phyloP scores from a whole-genome alignment of 169 alveolate genomes.

The Plasmodium gallinaceum region DNA sequence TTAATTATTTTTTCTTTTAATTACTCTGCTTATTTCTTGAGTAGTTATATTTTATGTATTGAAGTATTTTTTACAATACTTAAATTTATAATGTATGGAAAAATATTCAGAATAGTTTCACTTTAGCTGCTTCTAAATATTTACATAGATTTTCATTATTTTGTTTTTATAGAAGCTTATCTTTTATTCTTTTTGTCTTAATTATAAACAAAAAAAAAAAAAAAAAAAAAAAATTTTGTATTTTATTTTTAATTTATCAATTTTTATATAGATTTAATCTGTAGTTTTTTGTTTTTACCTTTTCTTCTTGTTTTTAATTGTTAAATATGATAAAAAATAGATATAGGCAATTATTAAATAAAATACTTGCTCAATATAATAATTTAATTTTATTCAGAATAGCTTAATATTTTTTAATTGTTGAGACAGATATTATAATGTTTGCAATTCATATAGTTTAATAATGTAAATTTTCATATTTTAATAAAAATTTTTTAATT shows the following conservation, averaged over 20 bases:
- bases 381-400: not conserved
- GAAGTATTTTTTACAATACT: conserved; percentile 8
- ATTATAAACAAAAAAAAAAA: conserved; percentile 20
- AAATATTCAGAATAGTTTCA: conserved; percentile 10
- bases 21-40: not conserved
- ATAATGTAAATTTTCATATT: conserved; percentile 24
- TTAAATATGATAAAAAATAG: conserved; percentile 22
- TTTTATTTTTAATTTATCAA: conserved; percentile 38
- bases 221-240: not conserved
- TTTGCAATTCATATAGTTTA: conserved; percentile 10
- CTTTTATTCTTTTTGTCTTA: conserved; percentile 14
- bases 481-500: conserved; percentile 6
- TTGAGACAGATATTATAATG: conserved; percentile 1
- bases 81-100: not conserved
- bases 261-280: conserved; percentile 35
- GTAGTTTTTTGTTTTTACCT: conserved; percentile 13
- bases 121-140: conserved; percentile 6
- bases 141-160: conserved; percentile 22
- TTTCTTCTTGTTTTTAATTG: conserved; percentile 2
- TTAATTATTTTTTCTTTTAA: conserved; percentile 8
- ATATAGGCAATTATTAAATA: conserved; percentile 9
- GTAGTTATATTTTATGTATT: conserved; percentile 10
- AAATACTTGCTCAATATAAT: not conserved
- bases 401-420: not conserved
- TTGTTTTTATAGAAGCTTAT: conserved; percentile 9